Evolutionary conservation across 192 early-diverging fungal species (phyloP), one percentile per base, ranked within the genome.

Genomic region (Gaertneriomyces sp.): DNA sequence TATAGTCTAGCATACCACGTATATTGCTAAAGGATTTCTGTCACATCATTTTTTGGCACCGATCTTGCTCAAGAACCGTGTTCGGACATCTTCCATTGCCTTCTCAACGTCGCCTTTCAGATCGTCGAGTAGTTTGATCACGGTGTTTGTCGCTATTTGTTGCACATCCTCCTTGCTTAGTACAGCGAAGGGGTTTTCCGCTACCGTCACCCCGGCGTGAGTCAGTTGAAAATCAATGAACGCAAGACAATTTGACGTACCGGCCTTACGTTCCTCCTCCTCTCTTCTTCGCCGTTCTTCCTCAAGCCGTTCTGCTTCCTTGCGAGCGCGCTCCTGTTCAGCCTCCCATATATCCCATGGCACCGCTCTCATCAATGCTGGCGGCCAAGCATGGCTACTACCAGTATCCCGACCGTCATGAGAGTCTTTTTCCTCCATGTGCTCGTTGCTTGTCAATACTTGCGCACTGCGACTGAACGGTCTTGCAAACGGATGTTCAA

Each of bases 171-270:
- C 74, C 6, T 46, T 17, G 25, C 40, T 19, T 9, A 76, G 45
- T 2, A 72, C 70, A 11, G 57, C 74, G 43, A 76, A 76, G 25
- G 74, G 74, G 43, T 76, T 76, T 19, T 67, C 70, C 3, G 66
- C 71, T 69, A 42, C 6, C 11, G 54, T 5, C 12, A 63, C 33
- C 39, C 33, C 9, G 25, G 25, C 25, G 25, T 33, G 1, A 17
- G 16, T 17, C 12, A 4, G 57, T 25, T 60, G 59, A 14, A 2
- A 16, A 39, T 65, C 14, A 49, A 19, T 38, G 51, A 39, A 69
- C 9, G 50, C 11, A 58, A 71, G 42, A n/a, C 12, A 20, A 54
- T 14, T 17, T 43, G 7, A 47, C 56, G 6, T 49, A 72, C 71
- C 70, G 33, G 74, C 74, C 17, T 62, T 68, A 8, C 70, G 65